Base-by-base conservation (phyloP, 192 early-diverging fungal species). In the Backusella sp. region DNA sequence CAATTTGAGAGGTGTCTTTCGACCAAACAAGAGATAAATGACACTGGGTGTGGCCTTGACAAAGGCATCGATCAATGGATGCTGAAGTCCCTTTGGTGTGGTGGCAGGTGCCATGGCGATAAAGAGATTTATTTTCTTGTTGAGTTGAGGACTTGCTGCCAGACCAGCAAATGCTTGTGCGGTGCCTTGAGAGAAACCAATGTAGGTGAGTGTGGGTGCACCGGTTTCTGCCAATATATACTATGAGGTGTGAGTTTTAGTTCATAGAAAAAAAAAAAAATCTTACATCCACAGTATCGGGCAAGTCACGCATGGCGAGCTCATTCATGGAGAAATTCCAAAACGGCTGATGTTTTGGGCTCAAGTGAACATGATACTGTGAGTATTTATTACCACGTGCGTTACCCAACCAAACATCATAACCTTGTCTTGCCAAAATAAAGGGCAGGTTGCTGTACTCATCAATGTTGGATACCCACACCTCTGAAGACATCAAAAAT, bases 281-380 rank as follows among this genome's bases (percentile, higher is more conserved):
- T 73, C 83, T 73, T 91, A 90, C 90, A 77, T 96, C 91, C 15
- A 98, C 88, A 0, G 91, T 89, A 59, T 94, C 89, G 3, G 96
- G 95, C 35, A 99, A 81, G 79, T 99, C 97, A 79, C 89, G 90
- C 53, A 91, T 80, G 28, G 95, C 95, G 39, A 96, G 90, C 73
- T 97, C 93, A 83, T 99, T 96, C 72, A 99, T 92, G 2, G 93
- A 94, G 83, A 96, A 99, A 80, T 98, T 89, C 97, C 97, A 99
- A 78, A 96, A 96, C 37, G 83, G 82, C 66, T 88, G 85, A 71
- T 95, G 87, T 46, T 84, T 80, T 0, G 93, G 90, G 36, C 85
- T 90, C 41, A 88, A 84, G 19, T 80, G 88, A 46, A 88, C 79
- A 77, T 98, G 94, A 73, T 94, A 95, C 79, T 93, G 94, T 52